phyloP scores from a whole-genome alignment of 2,329 filamentous ascomycete species.

The Taxawa tesnikishii region DNA sequence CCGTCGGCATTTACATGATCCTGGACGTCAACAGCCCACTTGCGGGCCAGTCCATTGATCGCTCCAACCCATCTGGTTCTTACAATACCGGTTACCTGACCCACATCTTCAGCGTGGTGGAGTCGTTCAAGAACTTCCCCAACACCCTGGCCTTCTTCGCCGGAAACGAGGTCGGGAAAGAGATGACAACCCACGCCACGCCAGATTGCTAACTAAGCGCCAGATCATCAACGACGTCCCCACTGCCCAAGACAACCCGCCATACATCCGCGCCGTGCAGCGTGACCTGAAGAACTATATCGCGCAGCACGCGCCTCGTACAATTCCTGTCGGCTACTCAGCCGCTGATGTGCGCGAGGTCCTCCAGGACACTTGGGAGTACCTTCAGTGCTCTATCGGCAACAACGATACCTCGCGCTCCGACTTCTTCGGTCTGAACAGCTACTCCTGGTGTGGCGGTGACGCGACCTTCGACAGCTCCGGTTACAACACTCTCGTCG shows the following conservation, averaged over 20 bases:
- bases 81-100: slow-evolving; percentile 44
- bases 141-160: slow-evolving; percentile 56
- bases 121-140: slow-evolving; percentile 54
- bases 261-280: slow-evolving; percentile 49
- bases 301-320: slow-evolving; percentile 40
- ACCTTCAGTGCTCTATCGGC: slow-evolving; percentile 51
- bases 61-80: slow-evolving; percentile 39
- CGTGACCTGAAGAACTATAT: slow-evolving; percentile 60
- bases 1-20: slow-evolving; percentile 54
- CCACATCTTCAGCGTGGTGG: slow-evolving; percentile 50
- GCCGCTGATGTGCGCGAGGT: slow-evolving; percentile 64
- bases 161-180: slow-evolving; percentile 59
- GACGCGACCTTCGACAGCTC: slow-evolving; percentile 50
- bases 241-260: slow-evolving; percentile 31
- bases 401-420: slow-evolving; percentile 42
- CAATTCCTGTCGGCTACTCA: slow-evolving; percentile 56
- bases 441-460: slow-evolving; percentile 62
- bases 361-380: slow-evolving; percentile 63
- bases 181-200: too few species aligned
- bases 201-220: too few species aligned
- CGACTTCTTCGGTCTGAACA: slow-evolving; percentile 69
- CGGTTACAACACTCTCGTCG: slow-evolving; percentile 50
- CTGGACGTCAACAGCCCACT: slow-evolving; percentile 54
- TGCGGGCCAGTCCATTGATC: slow-evolving; percentile 43
- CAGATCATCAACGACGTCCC: slow-evolving; percentile 39